These are phyloP conservation scores for Decorospora gaudefroyi DNA, from an alignment of 2,329 filamentous ascomycete genomes.

Conservation along the genomic window DNA sequence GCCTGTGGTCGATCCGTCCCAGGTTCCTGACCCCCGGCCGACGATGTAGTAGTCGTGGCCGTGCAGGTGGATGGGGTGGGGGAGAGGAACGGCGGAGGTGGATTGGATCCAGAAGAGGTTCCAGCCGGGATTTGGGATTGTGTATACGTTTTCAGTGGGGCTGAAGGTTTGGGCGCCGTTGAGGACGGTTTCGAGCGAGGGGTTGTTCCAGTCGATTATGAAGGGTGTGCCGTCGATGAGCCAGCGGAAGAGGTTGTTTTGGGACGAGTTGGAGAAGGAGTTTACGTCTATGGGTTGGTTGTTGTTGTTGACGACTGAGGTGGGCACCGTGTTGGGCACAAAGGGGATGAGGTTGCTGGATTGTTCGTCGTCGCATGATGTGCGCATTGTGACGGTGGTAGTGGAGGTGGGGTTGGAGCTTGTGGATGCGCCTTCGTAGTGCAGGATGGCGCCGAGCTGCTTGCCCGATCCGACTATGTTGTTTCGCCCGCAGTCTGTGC, in stretches of 20 bases:
- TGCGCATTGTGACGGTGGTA: conserved; percentile 37
- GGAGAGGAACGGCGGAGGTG: conserved; percentile 40
- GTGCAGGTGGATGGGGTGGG: conserved; percentile 51
- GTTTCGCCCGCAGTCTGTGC: conserved; percentile 40
- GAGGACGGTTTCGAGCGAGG: conserved; percentile 52
- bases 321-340: conserved; percentile 49
- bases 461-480: conserved; percentile 34
- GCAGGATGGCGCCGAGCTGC: conserved; percentile 47
- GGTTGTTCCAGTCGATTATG: conserved; percentile 50
- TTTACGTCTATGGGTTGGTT: conserved; percentile 39
- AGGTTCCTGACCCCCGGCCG: conserved; percentile 42
- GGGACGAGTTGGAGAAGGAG: conserved; percentile 35
- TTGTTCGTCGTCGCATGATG: conserved; percentile 48
- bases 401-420: conserved; percentile 44
- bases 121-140: conserved; percentile 44
- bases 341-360: conserved; percentile 44
- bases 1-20: conserved; percentile 39
- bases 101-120: conserved; percentile 56
- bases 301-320: conserved; percentile 32
- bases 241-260: conserved; percentile 52
- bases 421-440: conserved; percentile 44
- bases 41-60: conserved; percentile 53
- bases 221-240: conserved; percentile 49
- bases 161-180: conserved; percentile 34
- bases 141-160: conserved; percentile 36